Percentiles rank a stretch among this genome's conserved stretches.
Evolutionary conservation across 2,329 filamentous ascomycete species (phyloP).

Genomic region (Fonsecaea nubica): DNA sequence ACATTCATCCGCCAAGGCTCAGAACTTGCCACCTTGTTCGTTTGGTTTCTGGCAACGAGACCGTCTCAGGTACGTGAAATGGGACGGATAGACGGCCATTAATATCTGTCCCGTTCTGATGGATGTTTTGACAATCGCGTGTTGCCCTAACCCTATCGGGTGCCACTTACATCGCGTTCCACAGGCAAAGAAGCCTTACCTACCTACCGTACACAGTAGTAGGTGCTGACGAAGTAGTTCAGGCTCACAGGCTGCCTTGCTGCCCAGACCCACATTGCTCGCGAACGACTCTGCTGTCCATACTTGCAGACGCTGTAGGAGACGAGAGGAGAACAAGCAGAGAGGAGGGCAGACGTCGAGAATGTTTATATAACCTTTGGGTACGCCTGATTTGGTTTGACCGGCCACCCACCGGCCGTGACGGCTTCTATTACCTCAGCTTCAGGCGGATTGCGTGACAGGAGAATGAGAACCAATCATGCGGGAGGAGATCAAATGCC

Average conservation of each 20-base stretch:
- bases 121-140: no score
- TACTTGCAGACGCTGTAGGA: neutral
- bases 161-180: no score
- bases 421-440: neutral
- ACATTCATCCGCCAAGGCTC: neutral
- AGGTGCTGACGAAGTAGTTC: neutral
- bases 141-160: no score
- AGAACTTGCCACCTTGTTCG: constrained; percentile 8
- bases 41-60: neutral
- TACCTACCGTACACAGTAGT: neutral
- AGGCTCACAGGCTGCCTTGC: neutral
- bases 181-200: no score
- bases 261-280: neutral
- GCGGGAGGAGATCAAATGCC: neutral
- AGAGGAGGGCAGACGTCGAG: neutral
- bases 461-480: constrained; percentile 5
- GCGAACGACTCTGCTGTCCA: neutral
- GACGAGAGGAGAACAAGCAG: neutral
- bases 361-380: neutral
- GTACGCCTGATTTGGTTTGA: neutral
- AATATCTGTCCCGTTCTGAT: no score
- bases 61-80: neutral
- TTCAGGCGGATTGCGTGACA: neutral
- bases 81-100: neutral
- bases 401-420: no score